Percentiles rank a stretch among this genome's conserved stretches.
Conservation (phyloP, 305 asterid genomes). For the Fraxinus platypoda region DNA sequence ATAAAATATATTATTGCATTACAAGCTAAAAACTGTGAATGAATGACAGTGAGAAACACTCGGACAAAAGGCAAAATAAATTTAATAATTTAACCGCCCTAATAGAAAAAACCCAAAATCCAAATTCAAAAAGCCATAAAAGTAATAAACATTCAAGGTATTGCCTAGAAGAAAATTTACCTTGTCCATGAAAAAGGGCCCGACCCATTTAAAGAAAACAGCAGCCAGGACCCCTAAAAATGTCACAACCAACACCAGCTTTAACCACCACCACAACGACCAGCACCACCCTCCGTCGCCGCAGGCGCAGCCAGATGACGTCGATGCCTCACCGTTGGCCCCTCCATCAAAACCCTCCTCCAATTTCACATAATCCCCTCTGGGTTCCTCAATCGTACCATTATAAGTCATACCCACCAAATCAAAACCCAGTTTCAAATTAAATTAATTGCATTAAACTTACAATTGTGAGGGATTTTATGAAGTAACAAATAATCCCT, state of each 20-base stretch:
- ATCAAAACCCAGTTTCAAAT: background rate
- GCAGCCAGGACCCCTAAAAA: constrained; percentile 53
- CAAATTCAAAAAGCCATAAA: background rate
- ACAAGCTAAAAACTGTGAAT: background rate
- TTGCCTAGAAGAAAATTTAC: constrained; percentile 22
- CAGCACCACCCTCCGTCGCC: constrained; percentile 44
- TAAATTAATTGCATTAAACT: background rate
- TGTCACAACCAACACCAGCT: constrained; percentile 47
- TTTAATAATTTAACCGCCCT: background rate
- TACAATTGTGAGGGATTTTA: background rate
- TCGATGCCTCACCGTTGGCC: constrained; percentile 23
- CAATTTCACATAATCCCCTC: constrained; percentile 48
- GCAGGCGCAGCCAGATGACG: constrained; percentile 33
- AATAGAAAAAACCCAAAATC: background rate
- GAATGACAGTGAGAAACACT: background rate
- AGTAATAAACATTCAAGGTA: background rate
- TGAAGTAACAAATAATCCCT: background rate
- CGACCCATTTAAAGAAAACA: constrained; percentile 72
- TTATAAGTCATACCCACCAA: constrained; percentile 33
- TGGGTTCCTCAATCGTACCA: constrained; percentile 37
- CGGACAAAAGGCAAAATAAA: background rate
- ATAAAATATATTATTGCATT: background rate
- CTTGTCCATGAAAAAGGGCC: constrained; percentile 82
- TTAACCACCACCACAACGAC: constrained; percentile 81
- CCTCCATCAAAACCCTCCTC: constrained; percentile 37